Base-by-base conservation (phyloP, 78 protist genomes). In the Dictyostelium citrinum region DNA sequence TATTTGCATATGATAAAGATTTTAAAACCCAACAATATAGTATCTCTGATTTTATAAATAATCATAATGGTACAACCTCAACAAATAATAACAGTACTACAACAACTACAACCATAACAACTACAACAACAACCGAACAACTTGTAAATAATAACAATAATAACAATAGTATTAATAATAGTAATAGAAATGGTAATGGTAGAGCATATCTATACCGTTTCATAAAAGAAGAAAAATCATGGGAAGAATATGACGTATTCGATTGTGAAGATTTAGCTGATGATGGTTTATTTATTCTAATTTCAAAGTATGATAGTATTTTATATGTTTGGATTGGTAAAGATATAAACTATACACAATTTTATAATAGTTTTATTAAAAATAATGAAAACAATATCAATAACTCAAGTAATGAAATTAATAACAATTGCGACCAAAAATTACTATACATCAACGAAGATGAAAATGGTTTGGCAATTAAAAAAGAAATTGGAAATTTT, bases 231-330 rank as follows among this genome's bases (percentile, higher is more conserved):
- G 91, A 77, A 35, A 41, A 51, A 17, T 29, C 74, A 20, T 86
- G 92, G 92, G 92, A 86, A 27, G 76, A 76, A 41, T 76, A 76
- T 41, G 84, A 39, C 31, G 76, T 86, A 24, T 76, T 86, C 24
- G 92, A 86, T 58, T 74, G 83, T 17, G 91, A 84, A 33, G 91
- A 84, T 84, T 82, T 86, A 14, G 92, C 7, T n/a, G 92, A 86
- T 29, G 84, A 86, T 77, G 92, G 92, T 39, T 64, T 86, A 27
- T 86, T 86, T 61, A 41, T 86, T 27, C 60, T 86, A 6, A 49
- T 58, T 39, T 86, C 92, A 2, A 86, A 86, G 45, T 75, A 39
- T 58, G 84, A 86, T 12, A 61, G 79, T 11, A 86, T 4, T 76
- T 45, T 86, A 27, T 86, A 76, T 43, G 55, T 86, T 58, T 86